Base-by-base conservation (phyloP, 2,329 filamentous ascomycete species). In the Lachnellula hyalina region DNA sequence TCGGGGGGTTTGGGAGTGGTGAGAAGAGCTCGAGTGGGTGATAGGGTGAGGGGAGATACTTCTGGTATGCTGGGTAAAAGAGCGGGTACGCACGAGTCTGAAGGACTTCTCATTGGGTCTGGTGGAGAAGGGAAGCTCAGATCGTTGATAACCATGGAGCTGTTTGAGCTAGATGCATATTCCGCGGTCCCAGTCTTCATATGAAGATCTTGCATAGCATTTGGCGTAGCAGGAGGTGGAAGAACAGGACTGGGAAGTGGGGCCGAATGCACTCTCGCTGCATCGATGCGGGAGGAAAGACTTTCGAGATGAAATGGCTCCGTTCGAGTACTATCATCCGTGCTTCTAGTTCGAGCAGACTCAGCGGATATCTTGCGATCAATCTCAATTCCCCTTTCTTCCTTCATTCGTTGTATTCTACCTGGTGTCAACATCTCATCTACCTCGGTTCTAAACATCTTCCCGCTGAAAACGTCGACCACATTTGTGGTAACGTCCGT, bases 391-490 rank as follows among this genome's bases (percentile, higher is more conserved):
- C 58, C 57, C 36, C 57, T 53, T 48, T 61, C 59, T 35, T 63
- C 53, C 53, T 69, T 62, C 28, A 68, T 57, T 42, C 71, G 68
- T 60, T 80, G 74, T 23, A 83, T 70, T 38, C 76, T 75, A 35
- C 75, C 73, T 17, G 80, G 76, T 11, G 80, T 79, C 12, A 84
- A 68, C 72, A 83, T 81, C 68, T 85, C 82, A 50, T 83, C 79
- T 0, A 75, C 81, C 57, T 85, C 80, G 51, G 80, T 73, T 47
- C 75, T 74, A 64, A 85, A 83, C 46, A 79, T 72, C 44, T 77
- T 78, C 17, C 77, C 76, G 42, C 72, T 78, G 55, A 85, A 75
- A 11, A 83, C 71, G 32, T 81, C 81, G n/a, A 77, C 74, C 61
- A 85, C 73, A 58, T 81, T 82, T 50, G 81, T 78, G 0, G 79